Evolutionary conservation across 83 land plant species (phyloP), one percentile per base, ranked within the genome.

Genomic region (Picea abies): DNA sequence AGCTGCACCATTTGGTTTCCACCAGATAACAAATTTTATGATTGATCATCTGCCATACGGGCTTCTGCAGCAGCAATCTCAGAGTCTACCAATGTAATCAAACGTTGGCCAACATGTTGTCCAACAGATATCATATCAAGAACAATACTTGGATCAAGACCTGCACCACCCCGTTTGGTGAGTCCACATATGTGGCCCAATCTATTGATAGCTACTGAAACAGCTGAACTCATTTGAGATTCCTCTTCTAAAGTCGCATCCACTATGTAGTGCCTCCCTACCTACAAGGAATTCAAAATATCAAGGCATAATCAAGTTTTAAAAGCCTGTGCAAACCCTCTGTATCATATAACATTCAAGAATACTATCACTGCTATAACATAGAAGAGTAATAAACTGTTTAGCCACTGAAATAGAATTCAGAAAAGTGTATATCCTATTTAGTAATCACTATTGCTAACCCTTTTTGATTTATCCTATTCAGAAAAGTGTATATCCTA

Each of bases 201-300:
- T 60, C 91, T 87, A 67, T 92, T 94, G 19, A 97, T 84, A 1
- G 99, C 90, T 63, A 95, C 83, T n/a, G 98, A 95, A 5, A 97
- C 86, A 1, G 99, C 99, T 11, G 98, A 93, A 69, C 90, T 93
- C 98, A 95, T 95, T 83, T 95, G 96, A 29, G 96, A 93, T 79
- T 95, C 98, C 82, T 97, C 99, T 70, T 97, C 99, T 72, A 90
- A 82, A 75, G 98, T 97, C 64, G 99, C 98, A 87, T 95, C 98
- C 68, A 94, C 96, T 81, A 97, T 92, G 80, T 95, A 95, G 76
- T 91, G 92, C 83, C 85, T 93, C 22, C 99, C 98, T n/a, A 95
- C 92, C 98, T 95, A 65, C 67, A 82, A 73, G 20, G 17, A 67
- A 60, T 41, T 44, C 56, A 73, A 73, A 22, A 73, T 20, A 44